phyloP scores from a whole-genome alignment of 2,329 filamentous ascomycete genomes.

The Penicillium crustosum region DNA sequence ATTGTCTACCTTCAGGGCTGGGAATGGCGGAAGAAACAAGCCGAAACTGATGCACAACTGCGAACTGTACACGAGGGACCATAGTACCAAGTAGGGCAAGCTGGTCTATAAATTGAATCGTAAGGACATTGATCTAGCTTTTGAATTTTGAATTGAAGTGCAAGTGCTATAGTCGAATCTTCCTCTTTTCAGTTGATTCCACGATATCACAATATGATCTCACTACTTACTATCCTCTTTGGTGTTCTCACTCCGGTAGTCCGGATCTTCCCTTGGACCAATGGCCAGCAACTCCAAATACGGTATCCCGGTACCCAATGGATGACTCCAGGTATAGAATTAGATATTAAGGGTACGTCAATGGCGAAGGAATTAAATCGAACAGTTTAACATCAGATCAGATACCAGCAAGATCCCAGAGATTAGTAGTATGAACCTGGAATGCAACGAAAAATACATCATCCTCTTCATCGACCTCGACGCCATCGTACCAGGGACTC shows the following conservation, averaged over 20 bases:
- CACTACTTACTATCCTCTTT: background rate
- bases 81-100: background rate
- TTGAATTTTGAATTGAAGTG: background rate
- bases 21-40: constrained; percentile 19
- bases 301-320: constrained; percentile 20
- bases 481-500: constrained; percentile 15
- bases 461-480: constrained; percentile 30
- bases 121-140: background rate
- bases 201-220: background rate
- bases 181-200: too few species aligned
- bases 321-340: constrained; percentile 21
- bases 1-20: constrained; percentile 22
- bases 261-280: background rate
- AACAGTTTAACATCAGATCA: background rate
- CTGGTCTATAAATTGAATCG: background rate
- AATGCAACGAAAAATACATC: constrained; percentile 16
- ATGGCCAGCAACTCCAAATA: constrained; percentile 15
- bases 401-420: constrained; percentile 16
- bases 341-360: constrained; percentile 11
- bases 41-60: background rate
- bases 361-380: background rate
- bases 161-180: background rate
- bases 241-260: background rate
- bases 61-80: background rate
- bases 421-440: constrained; percentile 17